Conservation (phyloP, 2,329 filamentous ascomycete species). For the Akanthomyces muscarius region DNA sequence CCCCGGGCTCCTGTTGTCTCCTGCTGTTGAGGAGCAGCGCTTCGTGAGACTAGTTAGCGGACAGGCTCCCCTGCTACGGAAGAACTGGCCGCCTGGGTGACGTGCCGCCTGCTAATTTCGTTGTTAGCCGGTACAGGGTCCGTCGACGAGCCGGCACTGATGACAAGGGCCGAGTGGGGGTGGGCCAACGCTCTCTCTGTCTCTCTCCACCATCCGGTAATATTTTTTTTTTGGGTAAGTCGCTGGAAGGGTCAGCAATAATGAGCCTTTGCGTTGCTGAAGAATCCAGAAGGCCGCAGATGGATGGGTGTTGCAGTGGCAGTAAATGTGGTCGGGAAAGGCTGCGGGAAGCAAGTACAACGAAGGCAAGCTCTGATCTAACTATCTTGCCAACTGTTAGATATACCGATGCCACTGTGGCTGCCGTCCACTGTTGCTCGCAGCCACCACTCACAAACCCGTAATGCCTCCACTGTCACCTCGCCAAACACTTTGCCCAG, state of each 20-base stretch:
- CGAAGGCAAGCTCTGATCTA: no score
- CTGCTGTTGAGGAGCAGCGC: not conserved
- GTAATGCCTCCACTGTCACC: not conserved
- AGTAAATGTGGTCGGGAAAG: not conserved
- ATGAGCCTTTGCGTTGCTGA: not conserved
- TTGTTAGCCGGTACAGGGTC: not conserved
- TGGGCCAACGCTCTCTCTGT: conserved; percentile 7
- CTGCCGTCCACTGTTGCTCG: not conserved
- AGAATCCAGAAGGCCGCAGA: not conserved
- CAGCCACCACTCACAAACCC: not conserved
- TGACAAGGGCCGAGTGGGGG: conserved; percentile 11
- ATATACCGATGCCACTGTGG: not conserved
- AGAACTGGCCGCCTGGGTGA: not conserved
- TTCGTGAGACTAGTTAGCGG: not conserved
- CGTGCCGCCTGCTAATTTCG: not conserved
- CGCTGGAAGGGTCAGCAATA: conserved; percentile 1
- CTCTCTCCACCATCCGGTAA: not conserved
- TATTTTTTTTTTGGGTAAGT: no score
- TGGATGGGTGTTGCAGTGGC: not conserved
- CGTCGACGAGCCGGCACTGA: not conserved
- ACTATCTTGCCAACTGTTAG: not conserved
- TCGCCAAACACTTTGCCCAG: not conserved
- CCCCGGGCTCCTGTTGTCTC: not conserved
- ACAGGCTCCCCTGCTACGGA: not conserved
- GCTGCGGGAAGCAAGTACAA: no score